These are phyloP conservation scores for Xylaria sp. DNA, from an alignment of 2,329 filamentous ascomycete species.

Conservation along the genomic window DNA sequence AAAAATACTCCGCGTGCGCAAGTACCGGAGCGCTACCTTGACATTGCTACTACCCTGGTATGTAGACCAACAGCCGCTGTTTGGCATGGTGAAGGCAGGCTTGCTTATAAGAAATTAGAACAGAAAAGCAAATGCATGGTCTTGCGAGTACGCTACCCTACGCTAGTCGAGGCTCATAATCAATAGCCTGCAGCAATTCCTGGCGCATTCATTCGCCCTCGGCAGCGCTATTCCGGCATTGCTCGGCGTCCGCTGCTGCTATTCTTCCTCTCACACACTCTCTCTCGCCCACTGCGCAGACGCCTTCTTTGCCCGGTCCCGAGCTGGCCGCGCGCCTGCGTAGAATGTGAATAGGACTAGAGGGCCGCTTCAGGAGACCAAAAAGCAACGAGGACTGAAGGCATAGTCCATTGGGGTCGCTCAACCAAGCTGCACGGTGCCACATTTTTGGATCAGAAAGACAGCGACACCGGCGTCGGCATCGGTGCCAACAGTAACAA, in stretches of 20 bases:
- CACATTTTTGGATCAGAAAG: background rate
- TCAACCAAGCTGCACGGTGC: background rate
- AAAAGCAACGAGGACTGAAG: conserved; percentile 1
- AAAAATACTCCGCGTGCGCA: conserved; percentile 19
- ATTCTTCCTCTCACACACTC: background rate
- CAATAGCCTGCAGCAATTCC: conserved; percentile 3
- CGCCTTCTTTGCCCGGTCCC: background rate
- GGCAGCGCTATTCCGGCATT: conserved; percentile 9
- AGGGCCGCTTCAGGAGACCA: background rate
- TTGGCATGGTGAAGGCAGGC: conserved; percentile 11
- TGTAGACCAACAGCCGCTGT: conserved; percentile 5
- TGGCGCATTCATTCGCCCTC: conserved; percentile 1
- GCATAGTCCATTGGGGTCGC: background rate
- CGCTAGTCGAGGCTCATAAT: background rate
- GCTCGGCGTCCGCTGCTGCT: background rate
- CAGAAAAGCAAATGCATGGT: conserved; percentile 17
- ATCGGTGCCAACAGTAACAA: too few species aligned
- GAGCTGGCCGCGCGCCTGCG: background rate
- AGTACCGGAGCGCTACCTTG: background rate
- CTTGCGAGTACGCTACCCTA: background rate
- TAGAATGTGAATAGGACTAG: background rate
- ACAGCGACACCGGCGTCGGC: too few species aligned
- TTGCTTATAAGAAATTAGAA: background rate
- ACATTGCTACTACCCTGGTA: conserved; percentile 15
- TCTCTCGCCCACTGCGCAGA: background rate